These are phyloP conservation scores for Cercospora sp. DNA, from an alignment of 2,329 filamentous ascomycete genomes.

Conservation along the genomic window DNA sequence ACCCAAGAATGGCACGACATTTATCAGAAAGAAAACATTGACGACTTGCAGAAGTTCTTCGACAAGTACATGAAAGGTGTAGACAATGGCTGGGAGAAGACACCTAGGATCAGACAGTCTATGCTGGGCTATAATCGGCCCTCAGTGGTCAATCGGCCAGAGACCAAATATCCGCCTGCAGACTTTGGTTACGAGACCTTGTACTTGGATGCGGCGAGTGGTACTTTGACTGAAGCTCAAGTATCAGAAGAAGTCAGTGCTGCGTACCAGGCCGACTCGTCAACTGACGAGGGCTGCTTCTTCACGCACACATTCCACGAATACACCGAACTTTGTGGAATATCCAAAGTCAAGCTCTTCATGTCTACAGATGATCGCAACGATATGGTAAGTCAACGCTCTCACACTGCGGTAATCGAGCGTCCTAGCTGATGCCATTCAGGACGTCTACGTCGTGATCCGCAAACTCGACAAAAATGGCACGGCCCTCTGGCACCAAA, in stretches of 20 bases:
- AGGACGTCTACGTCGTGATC: constrained; percentile 20
- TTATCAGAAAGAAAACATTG: constrained; percentile 37
- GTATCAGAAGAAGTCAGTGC: background rate
- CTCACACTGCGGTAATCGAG: background rate
- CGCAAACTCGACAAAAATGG: constrained; percentile 20
- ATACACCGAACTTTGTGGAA: constrained; percentile 45
- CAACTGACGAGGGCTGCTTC: constrained; percentile 2
- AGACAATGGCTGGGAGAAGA: constrained; percentile 53
- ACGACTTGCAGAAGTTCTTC: constrained; percentile 47
- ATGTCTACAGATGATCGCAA: constrained; percentile 34
- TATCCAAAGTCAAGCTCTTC: constrained; percentile 50
- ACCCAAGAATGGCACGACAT: constrained; percentile 52
- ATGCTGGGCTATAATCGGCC: constrained; percentile 1
- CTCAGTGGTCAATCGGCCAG: constrained; percentile 5
- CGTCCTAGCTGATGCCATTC: background rate
- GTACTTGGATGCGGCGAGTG: background rate
- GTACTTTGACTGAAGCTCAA: background rate
- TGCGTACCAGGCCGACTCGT: constrained; percentile 9
- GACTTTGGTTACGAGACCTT: background rate
- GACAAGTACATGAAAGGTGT: constrained; percentile 48
- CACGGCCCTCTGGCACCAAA: background rate
- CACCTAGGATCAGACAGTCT: constrained; percentile 46
- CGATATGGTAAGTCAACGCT: constrained; percentile 14
- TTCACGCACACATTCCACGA: constrained; percentile 47
- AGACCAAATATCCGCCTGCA: background rate